These are phyloP conservation scores for Verticillium dahliae DNA, from an alignment of 2,329 filamentous ascomycete species.

Conservation along the genomic window DNA sequence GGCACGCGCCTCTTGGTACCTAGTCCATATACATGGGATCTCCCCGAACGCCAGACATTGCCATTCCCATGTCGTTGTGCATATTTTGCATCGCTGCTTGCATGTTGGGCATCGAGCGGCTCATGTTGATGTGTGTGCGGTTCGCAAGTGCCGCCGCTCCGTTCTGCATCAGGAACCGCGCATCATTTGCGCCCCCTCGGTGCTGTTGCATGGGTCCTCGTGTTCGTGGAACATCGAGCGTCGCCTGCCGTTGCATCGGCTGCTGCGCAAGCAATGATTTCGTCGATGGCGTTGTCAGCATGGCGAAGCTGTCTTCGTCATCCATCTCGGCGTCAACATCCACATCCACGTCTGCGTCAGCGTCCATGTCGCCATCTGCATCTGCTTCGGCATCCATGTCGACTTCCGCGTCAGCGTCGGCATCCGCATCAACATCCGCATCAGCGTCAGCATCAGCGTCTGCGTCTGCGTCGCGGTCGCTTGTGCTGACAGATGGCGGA, in stretches of 20 bases:
- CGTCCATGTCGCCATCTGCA: slow-evolving; percentile 24
- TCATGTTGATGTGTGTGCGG: slow-evolving; percentile 31
- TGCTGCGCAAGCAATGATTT: slow-evolving; percentile 24
- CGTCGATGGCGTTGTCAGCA: slow-evolving; percentile 35
- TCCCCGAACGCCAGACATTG: slow-evolving; percentile 35
- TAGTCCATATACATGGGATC: slow-evolving; percentile 49
- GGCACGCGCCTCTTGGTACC: slow-evolving; percentile 3
- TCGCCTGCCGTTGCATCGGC: slow-evolving; percentile 20
- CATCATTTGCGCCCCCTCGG: slow-evolving; percentile 17
- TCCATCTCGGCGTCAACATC: slow-evolving; percentile 44
- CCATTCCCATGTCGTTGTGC: slow-evolving; percentile 37
- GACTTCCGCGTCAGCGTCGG: slow-evolving; percentile 18
- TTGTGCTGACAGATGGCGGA: slow-evolving; percentile 36
- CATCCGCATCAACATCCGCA: slow-evolving; percentile 24
- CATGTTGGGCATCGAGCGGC: slow-evolving; percentile 39
- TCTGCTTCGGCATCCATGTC: slow-evolving; percentile 24
- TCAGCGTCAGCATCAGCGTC: slow-evolving; percentile 35
- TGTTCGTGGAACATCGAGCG: slow-evolving; percentile 36
- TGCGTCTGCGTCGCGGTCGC: slow-evolving; percentile 30
- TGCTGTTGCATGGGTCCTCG: slow-evolving; percentile 21
- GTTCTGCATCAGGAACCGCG: slow-evolving; percentile 36
- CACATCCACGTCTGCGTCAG: slow-evolving; percentile 22
- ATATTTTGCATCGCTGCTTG: slow-evolving; percentile 33
- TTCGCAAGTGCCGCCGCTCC: slow-evolving; percentile 26
- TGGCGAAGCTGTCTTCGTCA: slow-evolving; percentile 48